Percentiles rank a stretch among this genome's conserved stretches.
phyloP scores from a whole-genome alignment of 2,329 filamentous ascomycete genomes.

The Venturia aucupariae region DNA sequence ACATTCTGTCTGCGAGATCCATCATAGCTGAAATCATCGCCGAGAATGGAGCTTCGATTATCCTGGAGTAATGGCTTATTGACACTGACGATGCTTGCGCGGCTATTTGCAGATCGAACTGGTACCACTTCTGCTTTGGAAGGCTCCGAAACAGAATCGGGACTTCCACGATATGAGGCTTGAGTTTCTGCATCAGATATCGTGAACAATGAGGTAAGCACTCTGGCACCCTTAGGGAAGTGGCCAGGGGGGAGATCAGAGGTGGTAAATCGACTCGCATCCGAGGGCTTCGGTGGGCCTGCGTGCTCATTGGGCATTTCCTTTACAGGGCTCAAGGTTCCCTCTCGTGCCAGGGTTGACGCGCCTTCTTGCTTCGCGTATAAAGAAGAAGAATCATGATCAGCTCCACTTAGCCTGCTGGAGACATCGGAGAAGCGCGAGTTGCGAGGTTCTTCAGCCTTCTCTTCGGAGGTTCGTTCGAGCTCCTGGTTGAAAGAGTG shows the following conservation, averaged over 20 bases:
- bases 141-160: not conserved
- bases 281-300: not conserved
- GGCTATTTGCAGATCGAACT: not conserved
- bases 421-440: not conserved
- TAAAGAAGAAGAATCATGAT: not conserved
- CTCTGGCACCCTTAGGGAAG: conserved; percentile 1
- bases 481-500: not conserved
- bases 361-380: not conserved
- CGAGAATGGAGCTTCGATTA: not conserved
- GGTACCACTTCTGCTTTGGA: not conserved
- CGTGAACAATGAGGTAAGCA: not conserved
- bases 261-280: not conserved
- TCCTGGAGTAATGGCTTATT: not conserved
- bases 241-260: conserved; percentile 1
- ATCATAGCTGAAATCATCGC: not conserved
- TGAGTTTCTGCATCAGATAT: not conserved
- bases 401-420: not conserved
- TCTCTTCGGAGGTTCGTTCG: conserved; percentile 2
- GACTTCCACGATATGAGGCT: not conserved
- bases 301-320: conserved; percentile 5
- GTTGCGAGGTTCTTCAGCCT: not conserved
- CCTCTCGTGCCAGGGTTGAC: not conserved
- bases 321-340: conserved; percentile 1
- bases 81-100: not conserved
- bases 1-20: not conserved